Evolutionary conservation across 345 rosid genomes (phyloP), one percentile per base, ranked within the genome.

Genomic region (Citrus cavaleriei): DNA sequence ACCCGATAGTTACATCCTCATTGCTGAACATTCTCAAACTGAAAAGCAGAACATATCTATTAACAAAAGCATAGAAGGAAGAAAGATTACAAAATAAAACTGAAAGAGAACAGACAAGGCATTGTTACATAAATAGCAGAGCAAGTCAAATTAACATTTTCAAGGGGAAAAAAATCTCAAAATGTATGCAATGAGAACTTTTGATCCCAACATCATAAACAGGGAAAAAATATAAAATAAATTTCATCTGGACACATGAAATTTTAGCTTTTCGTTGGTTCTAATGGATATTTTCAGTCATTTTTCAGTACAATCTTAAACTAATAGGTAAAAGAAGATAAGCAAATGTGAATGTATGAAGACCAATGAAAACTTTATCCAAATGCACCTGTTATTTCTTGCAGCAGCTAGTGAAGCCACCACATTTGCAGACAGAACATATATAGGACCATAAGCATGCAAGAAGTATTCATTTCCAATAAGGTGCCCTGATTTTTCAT

Each of bases 1-100:
- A 91, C 18, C 98, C 98, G 7, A 92, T 91, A n/a, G 88, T 90
- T 79, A 92, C 98, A 86, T 94, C 98, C 88, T 93, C 94, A 78
- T 91, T 91, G 90, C 87, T 90, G 77, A 91, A 93, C 94, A 93
- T 91, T 83, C 97, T 90, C 78, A 94, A 80, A 78, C 97, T 94
- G 87, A 72, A 85, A 88, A 54, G 73, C 18, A 21, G 74, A 68
- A 79, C 18, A 30, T 10, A 60, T 27, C 42, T 16, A 76, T 40
- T 64, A 81, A 79, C 54, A 65, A 75, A 28, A 62, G 72, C 66
- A 81, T 49, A 32, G 35, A 68, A 21, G 18, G 27, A 62, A 38
- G 40, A 10, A 46, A 74, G 55, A 16, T 38, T 55, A 79, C 27
- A 75, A 59, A 22, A n/a, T 32, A 42, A 5, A 16, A 35, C 22